Percentiles rank a stretch among this genome's conserved stretches.
Conservation (phyloP, 345 rosid genomes). For the Lepidium sativum region DNA sequence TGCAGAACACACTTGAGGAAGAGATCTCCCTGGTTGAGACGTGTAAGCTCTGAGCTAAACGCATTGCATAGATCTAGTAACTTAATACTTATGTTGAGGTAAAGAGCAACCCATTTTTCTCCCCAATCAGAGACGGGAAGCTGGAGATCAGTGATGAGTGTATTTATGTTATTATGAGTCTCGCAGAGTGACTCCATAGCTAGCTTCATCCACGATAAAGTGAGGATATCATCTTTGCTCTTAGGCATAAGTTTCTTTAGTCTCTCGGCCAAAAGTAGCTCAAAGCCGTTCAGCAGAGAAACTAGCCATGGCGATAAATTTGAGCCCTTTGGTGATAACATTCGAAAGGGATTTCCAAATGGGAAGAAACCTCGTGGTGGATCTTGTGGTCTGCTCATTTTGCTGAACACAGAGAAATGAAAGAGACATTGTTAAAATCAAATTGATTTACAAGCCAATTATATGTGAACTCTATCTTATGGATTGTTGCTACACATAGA, state of each 20-base stretch:
- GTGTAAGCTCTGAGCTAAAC: constrained; percentile 68
- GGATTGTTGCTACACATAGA: not conserved
- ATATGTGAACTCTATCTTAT: not conserved
- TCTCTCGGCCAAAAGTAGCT: constrained; percentile 53
- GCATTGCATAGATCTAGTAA: constrained; percentile 72
- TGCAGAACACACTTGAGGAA: constrained; percentile 61
- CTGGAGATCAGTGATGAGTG: constrained; percentile 62
- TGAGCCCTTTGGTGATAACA: constrained; percentile 66
- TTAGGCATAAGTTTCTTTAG: constrained; percentile 54
- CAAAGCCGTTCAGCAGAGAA: constrained; percentile 46
- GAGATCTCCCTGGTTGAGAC: constrained; percentile 76
- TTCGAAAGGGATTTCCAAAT: constrained; percentile 83
- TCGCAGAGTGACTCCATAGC: constrained; percentile 76
- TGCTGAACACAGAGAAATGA: not conserved
- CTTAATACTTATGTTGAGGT: constrained; percentile 80
- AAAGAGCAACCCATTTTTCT: constrained; percentile 84
- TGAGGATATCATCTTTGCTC: constrained; percentile 52
- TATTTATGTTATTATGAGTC: constrained; percentile 56
- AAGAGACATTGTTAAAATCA: not conserved
- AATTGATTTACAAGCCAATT: not conserved
- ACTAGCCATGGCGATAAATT: constrained; percentile 49
- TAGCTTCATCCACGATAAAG: constrained; percentile 72
- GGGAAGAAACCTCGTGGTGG: constrained; percentile 65
- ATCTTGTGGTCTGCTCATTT: constrained; percentile 81
- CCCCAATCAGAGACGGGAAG: constrained; percentile 87